Evolutionary conservation across 2,329 filamentous ascomycete species (phyloP), one percentile per base, ranked within the genome.

Genomic region (Xylariaceae sp.): DNA sequence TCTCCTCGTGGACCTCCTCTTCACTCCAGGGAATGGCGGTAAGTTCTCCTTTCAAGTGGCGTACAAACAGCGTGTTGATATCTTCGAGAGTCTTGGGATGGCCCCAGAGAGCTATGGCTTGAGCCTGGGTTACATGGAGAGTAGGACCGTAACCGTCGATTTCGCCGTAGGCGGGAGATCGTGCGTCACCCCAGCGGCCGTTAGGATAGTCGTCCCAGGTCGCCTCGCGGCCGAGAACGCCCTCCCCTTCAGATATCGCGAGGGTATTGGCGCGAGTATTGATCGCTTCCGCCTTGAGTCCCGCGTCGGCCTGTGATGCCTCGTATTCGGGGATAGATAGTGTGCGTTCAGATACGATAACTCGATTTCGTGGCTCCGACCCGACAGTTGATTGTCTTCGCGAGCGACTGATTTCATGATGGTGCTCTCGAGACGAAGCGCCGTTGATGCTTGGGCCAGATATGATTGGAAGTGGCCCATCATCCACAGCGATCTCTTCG

Each of bases 151-250:
- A 97, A n/a, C 92, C 92, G 67, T 97, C 91, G 56, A 96, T 96
- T 71, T 96, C 91, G 65, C 92, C 92, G 68, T 95, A 97, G 0
- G 92, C 92, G 1, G 91, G 91, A 2, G 91, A 96, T 50, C 92
- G 83, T 3, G 91, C 89, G 66, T 96, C 92, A 68, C 92, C 92
- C 85, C 92, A 97, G 53, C 92, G 84, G 31, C 92, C 94, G 75
- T 97, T 97, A 60, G 92, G 92, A 71, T 91, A 99, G 68, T 99
- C 94, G 66, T 99, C 94, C 94, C 94, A 99, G 0, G 94, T 99
- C 35, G 94, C 94, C 76, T 97, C 92, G 48, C 94, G 82, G 8
- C 92, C 94, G 5, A 96, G 77, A 3, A 88, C 81, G 29, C 92
- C 94, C 66, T 96, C 88, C 4, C 94, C 92, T 73, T 97, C 92